Evolutionary conservation across 805 yeast species (phyloP).

Genomic region (Hanseniaspora meyeri): DNA sequence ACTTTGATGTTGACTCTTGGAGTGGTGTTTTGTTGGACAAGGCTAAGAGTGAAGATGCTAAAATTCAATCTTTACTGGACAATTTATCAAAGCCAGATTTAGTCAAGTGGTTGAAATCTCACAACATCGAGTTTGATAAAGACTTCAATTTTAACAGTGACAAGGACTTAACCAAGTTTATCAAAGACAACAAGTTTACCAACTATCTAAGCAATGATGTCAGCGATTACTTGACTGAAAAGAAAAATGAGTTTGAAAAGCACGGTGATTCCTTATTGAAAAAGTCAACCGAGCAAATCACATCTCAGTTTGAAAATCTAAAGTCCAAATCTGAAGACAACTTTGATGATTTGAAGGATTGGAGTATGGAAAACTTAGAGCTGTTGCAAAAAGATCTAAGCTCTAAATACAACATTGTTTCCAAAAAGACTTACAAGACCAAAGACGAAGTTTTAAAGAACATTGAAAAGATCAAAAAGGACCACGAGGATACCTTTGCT

Average conservation of each 20-base stretch:
- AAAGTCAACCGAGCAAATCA: conserved; percentile 8
- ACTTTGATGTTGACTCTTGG: conserved; percentile 29
- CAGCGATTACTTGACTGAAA: neutral
- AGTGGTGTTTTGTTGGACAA: conserved; percentile 15
- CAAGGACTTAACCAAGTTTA: conserved; percentile 34
- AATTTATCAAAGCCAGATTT: conserved; percentile 45
- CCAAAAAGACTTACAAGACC: neutral
- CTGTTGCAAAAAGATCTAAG: neutral
- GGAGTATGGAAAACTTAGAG: neutral
- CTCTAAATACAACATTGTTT: neutral
- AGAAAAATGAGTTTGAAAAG: neutral
- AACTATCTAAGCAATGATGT: conserved; percentile 27
- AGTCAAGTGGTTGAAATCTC: conserved; percentile 40
- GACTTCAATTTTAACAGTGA: conserved; percentile 21
- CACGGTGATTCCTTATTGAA: neutral
- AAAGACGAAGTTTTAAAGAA: neutral
- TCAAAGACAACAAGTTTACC: conserved; percentile 32
- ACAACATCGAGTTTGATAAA: conserved; percentile 30
- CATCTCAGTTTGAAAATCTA: neutral
- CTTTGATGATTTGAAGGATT: neutral
- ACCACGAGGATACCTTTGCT: neutral
- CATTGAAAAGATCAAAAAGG: neutral
- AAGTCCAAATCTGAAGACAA: neutral
- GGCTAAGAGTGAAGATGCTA: conserved; percentile 18
- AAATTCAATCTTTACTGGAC: conserved; percentile 30